Base-by-base conservation (phyloP, 2,329 filamentous ascomycete species). In the Aspergillus eucalypticola region DNA sequence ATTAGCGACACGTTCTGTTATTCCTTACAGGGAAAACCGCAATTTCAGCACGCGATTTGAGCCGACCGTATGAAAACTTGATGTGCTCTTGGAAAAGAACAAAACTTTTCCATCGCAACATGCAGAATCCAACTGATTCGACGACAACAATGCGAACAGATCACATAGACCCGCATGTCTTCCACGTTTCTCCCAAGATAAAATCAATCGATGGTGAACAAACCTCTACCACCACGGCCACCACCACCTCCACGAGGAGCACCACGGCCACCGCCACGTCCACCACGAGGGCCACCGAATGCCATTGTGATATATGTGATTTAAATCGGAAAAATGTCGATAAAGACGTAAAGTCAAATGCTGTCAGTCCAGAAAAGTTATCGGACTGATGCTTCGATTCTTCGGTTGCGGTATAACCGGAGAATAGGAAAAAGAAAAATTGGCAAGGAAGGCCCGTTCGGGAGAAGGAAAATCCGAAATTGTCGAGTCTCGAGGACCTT, bases 241-340 rank as follows among this genome's bases (percentile, higher is more conserved):
- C 81, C 80, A 66, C 80, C 75, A 60, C 79, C 78, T 66, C 75
- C 74, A 67, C 79, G 59, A 51, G 54, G 58, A 54, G 60, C 67
- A 60, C 67, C 67, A 56, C 64, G 61, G 38, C 61, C 66, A 61
- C 60, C 51, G 65, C 80, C 74, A 61, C 78, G 53, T 35, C 60
- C 60, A 60, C 63, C 61, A 61, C 67, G 66, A 63, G 69, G 67
- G 57, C 61, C 71, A 73, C 67, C 68, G 65, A 76, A 75, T 59
- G 60, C 71, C 74, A 76, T 76, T 74, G 55, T 73, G 58, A 60
- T 62, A 63, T 58, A 58, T 61, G 42, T 35, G 32, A 35, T 48
- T 17, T 44, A 29, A 32, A 44, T 61, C 54, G 59, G 63, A 44
- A 49, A 56, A 35, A 35, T 52, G 39, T 56, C 17, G 39, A 59